Base-by-base conservation (phyloP, 305 asterid species). In the Fraxinus xanthoxyloides region DNA sequence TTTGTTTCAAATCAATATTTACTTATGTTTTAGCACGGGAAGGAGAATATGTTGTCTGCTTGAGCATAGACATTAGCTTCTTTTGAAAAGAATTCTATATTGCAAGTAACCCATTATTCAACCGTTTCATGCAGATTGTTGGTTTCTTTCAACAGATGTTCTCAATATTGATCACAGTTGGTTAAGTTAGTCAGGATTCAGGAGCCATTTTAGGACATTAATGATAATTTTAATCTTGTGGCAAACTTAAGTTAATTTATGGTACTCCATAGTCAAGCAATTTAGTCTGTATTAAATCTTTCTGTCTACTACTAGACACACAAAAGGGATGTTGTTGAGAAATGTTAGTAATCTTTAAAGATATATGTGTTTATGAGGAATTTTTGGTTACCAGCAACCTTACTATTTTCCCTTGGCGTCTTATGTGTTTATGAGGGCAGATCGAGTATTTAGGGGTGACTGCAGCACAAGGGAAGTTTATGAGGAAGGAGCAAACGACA, bases 391-490 rank as follows among this genome's bases (percentile, higher is more conserved):
- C 10, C 72, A 61, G 15, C 10, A 63, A 21, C 3, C 30, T 24
- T 63, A 63, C n/a, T 63, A 24, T 9, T 2, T 63, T 63, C 17
- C 30, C 7, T 28, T 51, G 40, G 34, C 28, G 12, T 34, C 43
- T 40, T 65, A 63, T 40, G 26, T 76, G 74, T 85, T 70, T 79
- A 17, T 80, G 88, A 77, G 54, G 81, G 79, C 79, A 94, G 98
- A 95, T 84, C 87, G 94, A 85, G 98, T 93, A 84, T 95, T 88
- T 86, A 85, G 98, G 81, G 95, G 97, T 80, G 97, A 95, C 81
- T 91, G 93, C 86, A 72, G 87, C 54, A 95, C 98, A 32, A 90
- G 91, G 89, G 88, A 91, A 79, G 94, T 95, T 81, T 95, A 95
- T 67, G 97, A 92, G 67, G 93, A 91, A 84, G 97, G 97, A 85